Evolutionary conservation across 306 rosid genomes (phyloP).

Genomic region (Cucumis hystrix): DNA sequence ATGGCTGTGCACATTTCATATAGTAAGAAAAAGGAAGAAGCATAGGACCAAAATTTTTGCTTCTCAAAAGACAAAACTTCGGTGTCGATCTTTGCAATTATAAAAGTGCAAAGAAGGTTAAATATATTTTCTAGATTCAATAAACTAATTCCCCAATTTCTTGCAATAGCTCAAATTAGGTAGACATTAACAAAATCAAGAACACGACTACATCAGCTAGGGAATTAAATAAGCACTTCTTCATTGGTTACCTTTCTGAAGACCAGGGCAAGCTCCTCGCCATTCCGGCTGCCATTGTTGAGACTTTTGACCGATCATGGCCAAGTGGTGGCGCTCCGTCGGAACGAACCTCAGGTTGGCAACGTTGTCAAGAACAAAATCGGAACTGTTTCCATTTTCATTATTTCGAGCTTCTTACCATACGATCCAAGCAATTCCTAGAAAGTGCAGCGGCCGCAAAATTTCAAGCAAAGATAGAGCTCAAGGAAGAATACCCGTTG

Average conservation of each 20-base stretch:
- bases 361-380: slow-evolving; percentile 4
- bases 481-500: slow-evolving; percentile 83
- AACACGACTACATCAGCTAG: not conserved
- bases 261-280: slow-evolving; percentile 72
- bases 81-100: not conserved
- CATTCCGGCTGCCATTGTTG: slow-evolving; percentile 6
- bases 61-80: not conserved
- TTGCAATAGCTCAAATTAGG: not conserved
- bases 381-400: not conserved
- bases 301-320: slow-evolving; percentile 25
- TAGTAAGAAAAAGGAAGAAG: not conserved
- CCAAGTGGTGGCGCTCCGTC: slow-evolving; percentile 62
- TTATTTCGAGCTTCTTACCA: slow-evolving; percentile 27
- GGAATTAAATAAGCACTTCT: not conserved
- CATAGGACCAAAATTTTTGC: not conserved
- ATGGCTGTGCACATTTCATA: not conserved
- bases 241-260: slow-evolving; percentile 54
- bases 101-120: not conserved
- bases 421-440: slow-evolving; percentile 83
- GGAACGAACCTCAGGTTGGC: slow-evolving; percentile 23
- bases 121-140: not conserved
- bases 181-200: not conserved
- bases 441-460: slow-evolving; percentile 52
- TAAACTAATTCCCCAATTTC: not conserved
- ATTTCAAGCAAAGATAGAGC: slow-evolving; percentile 48